phyloP scores from a whole-genome alignment of 495 filamentous ascomycete species.

The Aspergillus heteromorphus region DNA sequence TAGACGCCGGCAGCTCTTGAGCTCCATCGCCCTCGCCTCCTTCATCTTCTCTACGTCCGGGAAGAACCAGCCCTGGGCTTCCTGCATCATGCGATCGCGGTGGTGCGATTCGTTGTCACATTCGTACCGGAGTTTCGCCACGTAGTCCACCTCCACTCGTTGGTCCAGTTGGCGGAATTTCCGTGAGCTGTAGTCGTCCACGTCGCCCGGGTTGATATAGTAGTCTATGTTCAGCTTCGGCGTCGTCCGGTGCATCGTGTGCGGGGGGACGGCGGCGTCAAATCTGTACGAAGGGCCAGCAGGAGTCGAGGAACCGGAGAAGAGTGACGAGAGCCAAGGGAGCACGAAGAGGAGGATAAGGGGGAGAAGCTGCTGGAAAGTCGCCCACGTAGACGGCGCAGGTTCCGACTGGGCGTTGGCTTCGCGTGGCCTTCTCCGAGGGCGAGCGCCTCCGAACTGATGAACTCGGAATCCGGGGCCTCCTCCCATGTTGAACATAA shows the following conservation, averaged over 20 bases:
- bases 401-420: constrained; percentile 51
- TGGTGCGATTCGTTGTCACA: constrained; percentile 67
- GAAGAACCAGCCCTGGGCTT: constrained; percentile 86
- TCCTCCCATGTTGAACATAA: constrained; percentile 86
- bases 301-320: constrained; percentile 56
- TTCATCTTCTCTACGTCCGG: constrained; percentile 72
- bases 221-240: constrained; percentile 68
- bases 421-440: constrained; percentile 65
- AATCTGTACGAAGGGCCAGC: constrained; percentile 65
- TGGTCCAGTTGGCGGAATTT: constrained; percentile 71
- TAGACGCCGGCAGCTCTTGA: constrained; percentile 52
- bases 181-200: constrained; percentile 58
- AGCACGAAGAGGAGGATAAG: constrained; percentile 85
- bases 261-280: constrained; percentile 58
- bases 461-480: constrained; percentile 80
- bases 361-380: constrained; percentile 65
- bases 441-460: constrained; percentile 69
- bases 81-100: constrained; percentile 62
- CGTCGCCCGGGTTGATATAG: constrained; percentile 74
- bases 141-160: constrained; percentile 66
- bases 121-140: constrained; percentile 56
- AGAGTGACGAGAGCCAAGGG: constrained; percentile 76
- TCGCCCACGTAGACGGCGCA: constrained; percentile 38
- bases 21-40: constrained; percentile 54
- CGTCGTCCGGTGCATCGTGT: constrained; percentile 69